These are phyloP conservation scores for Gyrodon lividus DNA, from an alignment of 768 basidiomycete genomes.

Conservation along the genomic window DNA sequence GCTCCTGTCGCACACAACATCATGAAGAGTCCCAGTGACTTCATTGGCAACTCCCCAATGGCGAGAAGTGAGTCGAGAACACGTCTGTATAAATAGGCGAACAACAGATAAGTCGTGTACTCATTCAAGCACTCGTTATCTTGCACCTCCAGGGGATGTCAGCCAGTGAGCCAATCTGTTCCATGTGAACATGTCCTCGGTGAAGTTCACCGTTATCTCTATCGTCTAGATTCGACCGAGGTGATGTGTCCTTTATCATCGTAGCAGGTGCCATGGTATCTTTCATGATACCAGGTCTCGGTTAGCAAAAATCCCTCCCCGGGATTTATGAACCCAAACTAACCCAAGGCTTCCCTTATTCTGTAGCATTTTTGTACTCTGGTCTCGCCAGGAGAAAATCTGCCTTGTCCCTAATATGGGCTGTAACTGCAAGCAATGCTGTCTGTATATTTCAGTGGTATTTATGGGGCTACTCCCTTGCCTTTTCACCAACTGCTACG, in stretches of 20 bases:
- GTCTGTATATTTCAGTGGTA: slow-evolving; percentile 82
- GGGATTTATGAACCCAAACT: slow-evolving; percentile 1
- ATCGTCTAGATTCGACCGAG: slow-evolving; percentile 56
- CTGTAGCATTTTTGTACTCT: slow-evolving; percentile 67
- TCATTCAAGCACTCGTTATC: slow-evolving; percentile 8
- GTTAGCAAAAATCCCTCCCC: slow-evolving; percentile 32
- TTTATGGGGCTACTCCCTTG: slow-evolving; percentile 80
- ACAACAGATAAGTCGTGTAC: slow-evolving; percentile 2
- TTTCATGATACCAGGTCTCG: slow-evolving; percentile 77
- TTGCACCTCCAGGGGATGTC: slow-evolving; percentile 18
- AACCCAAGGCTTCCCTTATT: background rate
- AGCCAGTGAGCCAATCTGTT: slow-evolving; percentile 27
- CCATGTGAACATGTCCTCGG: background rate
- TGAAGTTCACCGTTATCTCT: slow-evolving; percentile 4
- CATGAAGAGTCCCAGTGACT: slow-evolving; percentile 13
- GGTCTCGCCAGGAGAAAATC: slow-evolving; percentile 70
- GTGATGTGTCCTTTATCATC: slow-evolving; percentile 71
- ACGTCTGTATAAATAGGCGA: background rate
- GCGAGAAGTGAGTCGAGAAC: slow-evolving; percentile 14
- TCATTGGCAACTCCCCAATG: background rate
- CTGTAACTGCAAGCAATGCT: slow-evolving; percentile 68
- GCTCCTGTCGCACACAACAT: background rate
- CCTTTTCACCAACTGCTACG: slow-evolving; percentile 75
- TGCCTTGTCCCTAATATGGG: slow-evolving; percentile 74
- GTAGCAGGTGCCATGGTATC: slow-evolving; percentile 67